phyloP scores from a whole-genome alignment of 805 yeast species.

The Saturnispora silvae region DNA sequence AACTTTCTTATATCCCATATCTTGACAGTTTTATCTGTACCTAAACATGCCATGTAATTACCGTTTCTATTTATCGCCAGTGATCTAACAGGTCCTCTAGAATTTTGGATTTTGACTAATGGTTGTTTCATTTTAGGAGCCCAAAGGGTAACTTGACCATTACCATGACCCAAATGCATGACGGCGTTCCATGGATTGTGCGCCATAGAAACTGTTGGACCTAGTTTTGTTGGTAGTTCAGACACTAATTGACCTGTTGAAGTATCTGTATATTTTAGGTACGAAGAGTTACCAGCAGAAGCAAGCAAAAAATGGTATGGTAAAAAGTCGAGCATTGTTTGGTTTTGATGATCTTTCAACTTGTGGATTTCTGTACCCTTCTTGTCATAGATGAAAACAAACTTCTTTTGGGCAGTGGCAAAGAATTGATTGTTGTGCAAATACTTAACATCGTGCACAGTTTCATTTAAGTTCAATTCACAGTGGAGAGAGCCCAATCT shows the following conservation, averaged over 20 bases:
- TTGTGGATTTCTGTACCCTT: slow-evolving; percentile 89
- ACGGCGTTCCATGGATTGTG: slow-evolving; percentile 96
- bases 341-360: slow-evolving; percentile 81
- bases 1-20: slow-evolving; percentile 90
- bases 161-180: slow-evolving; percentile 84
- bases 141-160: slow-evolving; percentile 91
- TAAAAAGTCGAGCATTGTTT: slow-evolving; percentile 70
- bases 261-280: slow-evolving; percentile 85
- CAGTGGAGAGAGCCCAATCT: slow-evolving; percentile 71
- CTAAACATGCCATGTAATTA: slow-evolving; percentile 85
- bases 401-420: slow-evolving; percentile 95
- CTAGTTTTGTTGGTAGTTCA: slow-evolving; percentile 77
- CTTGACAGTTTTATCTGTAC: slow-evolving; percentile 74
- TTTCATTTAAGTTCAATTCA: slow-evolving; percentile 79
- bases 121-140: slow-evolving; percentile 83
- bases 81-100: slow-evolving; percentile 81
- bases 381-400: slow-evolving; percentile 84
- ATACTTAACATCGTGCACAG: slow-evolving; percentile 82
- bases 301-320: slow-evolving; percentile 87
- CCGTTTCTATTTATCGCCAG: slow-evolving; percentile 88
- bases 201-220: slow-evolving; percentile 80
- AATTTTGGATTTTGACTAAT: slow-evolving; percentile 66
- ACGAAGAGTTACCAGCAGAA: slow-evolving; percentile 85
- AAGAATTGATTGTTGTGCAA: slow-evolving; percentile 86
- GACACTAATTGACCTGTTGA: slow-evolving; percentile 82